A percentile compares a stretch with the other conserved stretches of the same genome.
Evolutionary conservation across 257 asterid species (phyloP).

Genomic region (Penstemon eatonii): DNA sequence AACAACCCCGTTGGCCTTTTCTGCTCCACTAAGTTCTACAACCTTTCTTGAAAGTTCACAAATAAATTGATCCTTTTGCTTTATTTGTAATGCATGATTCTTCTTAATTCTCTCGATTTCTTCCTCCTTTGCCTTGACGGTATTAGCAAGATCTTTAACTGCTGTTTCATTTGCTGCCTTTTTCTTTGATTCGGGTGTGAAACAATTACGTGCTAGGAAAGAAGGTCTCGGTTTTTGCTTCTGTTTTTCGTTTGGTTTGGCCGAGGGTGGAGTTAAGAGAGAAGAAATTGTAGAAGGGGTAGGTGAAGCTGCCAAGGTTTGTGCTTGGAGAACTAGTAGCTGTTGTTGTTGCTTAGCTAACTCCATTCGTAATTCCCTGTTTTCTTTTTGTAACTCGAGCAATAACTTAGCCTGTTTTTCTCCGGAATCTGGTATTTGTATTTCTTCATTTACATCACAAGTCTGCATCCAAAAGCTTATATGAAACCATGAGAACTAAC

Average conservation of each 20-base stretch:
- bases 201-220: constrained; percentile 47
- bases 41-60: constrained; percentile 44
- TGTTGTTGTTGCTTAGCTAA: constrained; percentile 61
- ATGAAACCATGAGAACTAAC: background rate
- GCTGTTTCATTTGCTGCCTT: constrained; percentile 34
- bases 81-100: constrained; percentile 50
- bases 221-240: constrained; percentile 43
- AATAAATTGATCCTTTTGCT: constrained; percentile 48
- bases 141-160: constrained; percentile 36
- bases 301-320: constrained; percentile 56
- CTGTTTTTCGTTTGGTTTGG: constrained; percentile 39
- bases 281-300: constrained; percentile 45
- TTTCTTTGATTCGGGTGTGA: constrained; percentile 57
- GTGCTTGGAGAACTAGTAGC: constrained; percentile 52
- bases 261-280: constrained; percentile 42
- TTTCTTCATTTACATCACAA: constrained; percentile 52
- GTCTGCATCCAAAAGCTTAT: constrained; percentile 32
- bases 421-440: constrained; percentile 49
- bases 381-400: constrained; percentile 65
- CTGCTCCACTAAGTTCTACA: constrained; percentile 37
- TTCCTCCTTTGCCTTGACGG: constrained; percentile 48
- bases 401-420: constrained; percentile 57
- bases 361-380: constrained; percentile 52
- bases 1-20: constrained; percentile 34
- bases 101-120: constrained; percentile 55